These are phyloP conservation scores for Singerocomus inundabilis DNA, from an alignment of 1,284 basidiomycete genomes.

Conservation along the genomic window DNA sequence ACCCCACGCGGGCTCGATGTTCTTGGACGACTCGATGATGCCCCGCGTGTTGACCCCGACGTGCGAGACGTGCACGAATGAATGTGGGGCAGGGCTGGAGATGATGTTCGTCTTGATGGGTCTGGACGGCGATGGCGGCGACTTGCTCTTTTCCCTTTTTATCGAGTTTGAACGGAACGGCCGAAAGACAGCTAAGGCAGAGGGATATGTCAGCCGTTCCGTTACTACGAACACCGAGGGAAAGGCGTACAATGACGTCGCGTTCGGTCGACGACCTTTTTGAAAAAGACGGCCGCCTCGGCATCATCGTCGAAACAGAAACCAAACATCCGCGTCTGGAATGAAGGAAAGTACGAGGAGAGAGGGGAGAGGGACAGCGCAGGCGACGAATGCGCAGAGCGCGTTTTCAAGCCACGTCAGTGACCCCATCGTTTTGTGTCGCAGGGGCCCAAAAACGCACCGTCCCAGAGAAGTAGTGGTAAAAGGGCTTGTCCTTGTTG, in stretches of 20 bases:
- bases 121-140: slow-evolving; percentile 19
- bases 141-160: slow-evolving; percentile 27
- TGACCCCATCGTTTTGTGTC: background rate
- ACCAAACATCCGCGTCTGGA: slow-evolving; percentile 77
- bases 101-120: slow-evolving; percentile 61
- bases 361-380: slow-evolving; percentile 1
- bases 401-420: background rate
- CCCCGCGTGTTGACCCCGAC: slow-evolving; percentile 76
- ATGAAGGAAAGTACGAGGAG: background rate
- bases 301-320: slow-evolving; percentile 67
- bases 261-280: slow-evolving; percentile 44
- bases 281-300: slow-evolving; percentile 56
- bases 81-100: slow-evolving; percentile 66
- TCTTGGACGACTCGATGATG: slow-evolving; percentile 67
- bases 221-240: background rate
- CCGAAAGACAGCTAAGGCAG: slow-evolving; percentile 25
- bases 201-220: slow-evolving; percentile 3
- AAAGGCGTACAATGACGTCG: slow-evolving; percentile 34
- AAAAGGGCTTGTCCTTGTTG: slow-evolving; percentile 87
- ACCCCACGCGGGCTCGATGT: slow-evolving; percentile 79
- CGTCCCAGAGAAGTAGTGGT: slow-evolving; percentile 85
- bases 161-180: slow-evolving; percentile 25
- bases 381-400: background rate
- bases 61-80: slow-evolving; percentile 88
- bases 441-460: slow-evolving; percentile 40